A percentile compares a stretch with the other conserved stretches of the same genome.
phyloP scores from a whole-genome alignment of 371 early-diverging fungal species.

The Mortierella sp. region DNA sequence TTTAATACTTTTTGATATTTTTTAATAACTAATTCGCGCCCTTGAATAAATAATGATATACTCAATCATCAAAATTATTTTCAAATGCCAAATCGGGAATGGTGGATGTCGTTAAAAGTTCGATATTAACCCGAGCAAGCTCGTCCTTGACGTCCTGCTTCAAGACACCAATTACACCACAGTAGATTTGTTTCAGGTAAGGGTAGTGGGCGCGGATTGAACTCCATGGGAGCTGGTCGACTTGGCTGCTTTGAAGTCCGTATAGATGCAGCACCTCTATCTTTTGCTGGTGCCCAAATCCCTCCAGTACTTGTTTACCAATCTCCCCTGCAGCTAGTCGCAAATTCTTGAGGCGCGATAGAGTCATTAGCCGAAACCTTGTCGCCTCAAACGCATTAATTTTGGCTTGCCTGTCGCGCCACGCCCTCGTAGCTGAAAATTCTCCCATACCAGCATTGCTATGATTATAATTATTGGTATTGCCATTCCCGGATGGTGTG shows the following conservation, averaged over 20 bases:
- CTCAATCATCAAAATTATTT: constrained; percentile 13
- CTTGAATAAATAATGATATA: background rate
- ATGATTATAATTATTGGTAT: background rate
- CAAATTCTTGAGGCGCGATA: constrained; percentile 17
- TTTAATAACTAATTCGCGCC: background rate
- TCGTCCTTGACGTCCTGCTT: constrained; percentile 10
- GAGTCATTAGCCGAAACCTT: constrained; percentile 17
- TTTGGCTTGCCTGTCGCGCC: constrained; percentile 13
- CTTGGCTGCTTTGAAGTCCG: constrained; percentile 22
- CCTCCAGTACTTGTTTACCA: constrained; percentile 20
- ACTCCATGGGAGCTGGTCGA: constrained; percentile 13
- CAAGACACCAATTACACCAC: constrained; percentile 14
- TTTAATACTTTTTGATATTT: background rate
- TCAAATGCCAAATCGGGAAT: constrained; percentile 39
- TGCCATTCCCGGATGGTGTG: background rate
- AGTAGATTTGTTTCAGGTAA: constrained; percentile 20
- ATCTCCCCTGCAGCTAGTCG: constrained; percentile 27
- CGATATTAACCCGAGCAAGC: constrained; percentile 16
- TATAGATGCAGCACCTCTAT: constrained; percentile 36
- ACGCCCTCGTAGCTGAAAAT: constrained; percentile 11
- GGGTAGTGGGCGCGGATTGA: constrained; percentile 20
- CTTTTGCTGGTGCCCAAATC: constrained; percentile 18
- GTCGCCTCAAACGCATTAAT: constrained; percentile 18
- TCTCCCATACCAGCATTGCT: background rate
- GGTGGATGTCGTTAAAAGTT: constrained; percentile 17